Conservation (phyloP, 305 asterid species). For the Solanum chacoense region DNA sequence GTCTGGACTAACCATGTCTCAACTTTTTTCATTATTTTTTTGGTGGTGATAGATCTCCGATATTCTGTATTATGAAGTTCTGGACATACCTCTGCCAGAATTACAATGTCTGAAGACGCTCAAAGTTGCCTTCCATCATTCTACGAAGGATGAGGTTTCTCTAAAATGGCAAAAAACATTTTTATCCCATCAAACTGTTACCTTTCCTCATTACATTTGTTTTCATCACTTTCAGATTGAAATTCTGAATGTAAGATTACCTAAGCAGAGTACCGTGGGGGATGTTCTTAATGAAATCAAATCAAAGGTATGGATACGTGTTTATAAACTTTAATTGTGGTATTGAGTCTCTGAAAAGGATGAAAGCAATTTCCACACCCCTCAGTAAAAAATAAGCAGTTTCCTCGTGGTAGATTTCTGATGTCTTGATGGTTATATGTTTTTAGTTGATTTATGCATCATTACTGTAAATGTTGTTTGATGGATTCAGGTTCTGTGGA, state of each 20-base stretch:
- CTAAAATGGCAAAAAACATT: not conserved
- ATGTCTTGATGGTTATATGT: not conserved
- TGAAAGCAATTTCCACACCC: not conserved
- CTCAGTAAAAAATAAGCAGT: not conserved
- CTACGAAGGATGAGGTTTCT: slow-evolving; percentile 87
- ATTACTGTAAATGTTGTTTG: not conserved
- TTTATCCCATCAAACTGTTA: not conserved
- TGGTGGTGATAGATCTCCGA: slow-evolving; percentile 51
- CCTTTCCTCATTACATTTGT: not conserved
- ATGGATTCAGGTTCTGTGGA: slow-evolving; percentile 1
- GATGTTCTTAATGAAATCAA: slow-evolving; percentile 91
- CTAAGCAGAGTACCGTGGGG: slow-evolving; percentile 85
- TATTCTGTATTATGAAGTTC: slow-evolving; percentile 83
- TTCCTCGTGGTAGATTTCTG: not conserved
- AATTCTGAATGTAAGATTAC: slow-evolving; percentile 77
- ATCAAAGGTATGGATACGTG: slow-evolving; percentile 53
- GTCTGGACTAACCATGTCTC: slow-evolving; percentile 3
- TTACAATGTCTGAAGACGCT: slow-evolving; percentile 87
- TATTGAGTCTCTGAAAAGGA: not conserved
- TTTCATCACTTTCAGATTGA: slow-evolving; percentile 38
- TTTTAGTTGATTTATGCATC: not conserved
- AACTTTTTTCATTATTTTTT: not conserved
- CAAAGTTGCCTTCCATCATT: slow-evolving; percentile 89
- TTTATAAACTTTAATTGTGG: not conserved
- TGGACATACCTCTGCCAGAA: slow-evolving; percentile 97